Base-by-base conservation (phyloP, 202 grass and related monocot species). In the Panicum hallii region DNA sequence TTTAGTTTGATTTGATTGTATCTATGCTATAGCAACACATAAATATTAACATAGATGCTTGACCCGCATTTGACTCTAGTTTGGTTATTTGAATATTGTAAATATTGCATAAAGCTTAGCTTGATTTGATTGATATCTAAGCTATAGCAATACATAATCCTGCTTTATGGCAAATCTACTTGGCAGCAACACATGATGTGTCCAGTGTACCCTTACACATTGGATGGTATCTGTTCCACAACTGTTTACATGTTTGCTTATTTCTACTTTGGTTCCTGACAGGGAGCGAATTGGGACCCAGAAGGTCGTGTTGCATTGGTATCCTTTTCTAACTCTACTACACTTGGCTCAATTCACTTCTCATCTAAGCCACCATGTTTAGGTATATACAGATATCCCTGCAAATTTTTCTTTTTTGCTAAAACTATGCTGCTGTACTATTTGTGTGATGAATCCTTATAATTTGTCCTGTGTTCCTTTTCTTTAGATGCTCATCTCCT, bases 221-320 rank as follows among this genome's bases (percentile, higher is more conserved):
- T 63, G 45, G 36, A 77, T 76, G 16, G 44, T 38, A 73, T 48
- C 13, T 76, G 40, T 67, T 28, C 58, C 57, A 74, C 26, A 44
- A 23, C 3, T 38, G 36, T 77, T 42, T 83, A 9, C 14, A 78
- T 66, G 49, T 41, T 77, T 86, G 52, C 48, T 74, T 30, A 7
- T 34, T 74, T 69, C 36, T 72, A 68, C 58, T 47, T 75, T 72
- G 56, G 47, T 86, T 72, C 34, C 17, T 72, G 1, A 38, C 61
- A 98, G 95, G 95, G 93, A 75, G 91, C 83, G 54, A 89, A 90
- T 73, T 98, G 96, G 96, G 93, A 95, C 38, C 96, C 96, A 62
- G 89, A 98, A 89, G 95, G 93, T 7, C 93, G 50, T 82, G 83
- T 86, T 72, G 90, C 88, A 70, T 72, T 98, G 56, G 86, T 98